Conservation (phyloP, 257 asterid genomes). For the Salvia hispanica region DNA sequence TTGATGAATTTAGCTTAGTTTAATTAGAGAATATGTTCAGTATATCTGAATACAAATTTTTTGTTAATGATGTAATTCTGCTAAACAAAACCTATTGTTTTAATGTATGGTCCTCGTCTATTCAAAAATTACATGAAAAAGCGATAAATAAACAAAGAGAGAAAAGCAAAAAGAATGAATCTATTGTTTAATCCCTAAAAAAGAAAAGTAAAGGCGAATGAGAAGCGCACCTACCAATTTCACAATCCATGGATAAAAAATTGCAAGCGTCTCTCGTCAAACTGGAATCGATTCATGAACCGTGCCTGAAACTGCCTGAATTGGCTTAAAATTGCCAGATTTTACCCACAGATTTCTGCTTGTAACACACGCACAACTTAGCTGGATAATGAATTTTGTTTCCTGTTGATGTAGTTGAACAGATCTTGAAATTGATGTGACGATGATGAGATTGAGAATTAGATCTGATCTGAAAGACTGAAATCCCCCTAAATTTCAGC, state of each 20-base stretch:
- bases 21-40: too few relatives aligned
- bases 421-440: constrained; percentile 41
- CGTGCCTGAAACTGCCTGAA: constrained; percentile 33
- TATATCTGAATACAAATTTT: too few relatives aligned
- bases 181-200: not conserved
- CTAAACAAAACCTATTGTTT: too few relatives aligned
- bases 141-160: not conserved
- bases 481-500: constrained; percentile 53
- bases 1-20: too few relatives aligned
- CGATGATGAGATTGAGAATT: constrained; percentile 41
- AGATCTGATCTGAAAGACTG: constrained; percentile 50
- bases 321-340: constrained; percentile 26
- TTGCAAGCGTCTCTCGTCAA: constrained; percentile 24
- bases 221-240: constrained; percentile 32
- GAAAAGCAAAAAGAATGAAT: not conserved
- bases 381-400: constrained; percentile 35
- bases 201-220: constrained; percentile 10
- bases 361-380: not conserved
- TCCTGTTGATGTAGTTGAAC: constrained; percentile 36
- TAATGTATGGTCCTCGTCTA: too few relatives aligned
- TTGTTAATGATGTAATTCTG: too few relatives aligned
- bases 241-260: constrained; percentile 24
- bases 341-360: constrained; percentile 24
- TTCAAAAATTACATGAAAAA: too few relatives aligned
- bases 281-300: constrained; percentile 38